These are phyloP conservation scores for Hortaea sp. DNA, from an alignment of 2,329 filamentous ascomycete species.

Conservation along the genomic window DNA sequence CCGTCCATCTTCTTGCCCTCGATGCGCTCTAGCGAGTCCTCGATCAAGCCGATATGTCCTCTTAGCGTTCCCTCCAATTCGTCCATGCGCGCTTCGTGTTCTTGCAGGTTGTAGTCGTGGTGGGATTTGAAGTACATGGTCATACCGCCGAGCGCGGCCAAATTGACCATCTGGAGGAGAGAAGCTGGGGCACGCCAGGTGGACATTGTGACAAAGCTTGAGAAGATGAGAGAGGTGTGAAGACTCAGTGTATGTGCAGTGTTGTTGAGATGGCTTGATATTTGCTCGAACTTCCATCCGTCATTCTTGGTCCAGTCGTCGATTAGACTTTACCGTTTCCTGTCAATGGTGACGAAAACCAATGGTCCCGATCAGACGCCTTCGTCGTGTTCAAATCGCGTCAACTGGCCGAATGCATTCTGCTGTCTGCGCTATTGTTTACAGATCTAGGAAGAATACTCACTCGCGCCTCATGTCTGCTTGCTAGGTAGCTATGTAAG, in stretches of 20 bases:
- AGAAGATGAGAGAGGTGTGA: too few relatives aligned
- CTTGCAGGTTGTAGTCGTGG: constrained; percentile 35
- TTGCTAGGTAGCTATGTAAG: too few relatives aligned
- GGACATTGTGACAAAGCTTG: constrained; percentile 1
- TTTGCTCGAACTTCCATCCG: not conserved
- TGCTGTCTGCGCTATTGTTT: too few relatives aligned
- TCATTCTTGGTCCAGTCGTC: not conserved
- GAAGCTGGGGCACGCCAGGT: constrained; percentile 9
- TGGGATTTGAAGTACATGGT: constrained; percentile 20
- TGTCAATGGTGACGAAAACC: not conserved
- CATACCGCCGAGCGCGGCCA: constrained; percentile 10
- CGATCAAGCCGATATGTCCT: constrained; percentile 39
- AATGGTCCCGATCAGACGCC: not conserved
- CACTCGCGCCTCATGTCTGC: too few relatives aligned
- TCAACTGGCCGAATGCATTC: too few relatives aligned
- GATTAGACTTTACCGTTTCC: not conserved
- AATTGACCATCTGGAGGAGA: constrained; percentile 8
- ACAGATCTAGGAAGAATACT: too few relatives aligned
- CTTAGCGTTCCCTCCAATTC: constrained; percentile 39
- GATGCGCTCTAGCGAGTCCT: constrained; percentile 36
- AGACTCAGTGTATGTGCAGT: too few relatives aligned
- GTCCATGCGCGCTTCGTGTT: constrained; percentile 39
- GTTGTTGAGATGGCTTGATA: too few relatives aligned
- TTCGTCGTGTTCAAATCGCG: too few relatives aligned
- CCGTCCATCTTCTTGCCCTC: constrained; percentile 31